These are phyloP conservation scores for Clonostachys byssicola DNA, from an alignment of 2,329 filamentous ascomycete genomes.

Conservation along the genomic window DNA sequence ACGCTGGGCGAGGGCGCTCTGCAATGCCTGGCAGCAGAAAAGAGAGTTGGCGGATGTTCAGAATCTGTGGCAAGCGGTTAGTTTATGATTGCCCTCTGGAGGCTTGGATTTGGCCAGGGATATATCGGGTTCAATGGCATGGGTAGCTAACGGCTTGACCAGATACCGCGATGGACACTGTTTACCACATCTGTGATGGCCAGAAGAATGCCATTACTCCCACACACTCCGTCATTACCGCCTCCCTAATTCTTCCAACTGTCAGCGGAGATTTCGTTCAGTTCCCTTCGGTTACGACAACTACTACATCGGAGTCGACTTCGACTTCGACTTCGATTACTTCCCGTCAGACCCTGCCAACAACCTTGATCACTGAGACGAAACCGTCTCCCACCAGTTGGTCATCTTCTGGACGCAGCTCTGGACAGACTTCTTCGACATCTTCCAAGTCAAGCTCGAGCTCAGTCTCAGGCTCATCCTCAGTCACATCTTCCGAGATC, in stretches of 20 bases:
- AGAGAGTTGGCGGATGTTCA: constrained; percentile 44
- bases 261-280: constrained; percentile 17
- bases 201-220: constrained; percentile 45
- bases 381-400: too few species aligned
- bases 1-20: constrained; percentile 70
- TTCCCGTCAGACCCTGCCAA: neutral
- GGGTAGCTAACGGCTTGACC: neutral
- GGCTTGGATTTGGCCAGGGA: neutral
- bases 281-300: constrained; percentile 15
- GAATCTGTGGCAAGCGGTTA: constrained; percentile 31
- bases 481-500: too few species aligned
- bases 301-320: constrained; percentile 1
- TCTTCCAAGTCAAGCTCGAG: too few species aligned
- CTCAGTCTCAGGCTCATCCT: too few species aligned
- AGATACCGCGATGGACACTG: constrained; percentile 30
- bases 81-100: constrained; percentile 5
- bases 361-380: constrained; percentile 1
- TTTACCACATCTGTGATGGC: constrained; percentile 55
- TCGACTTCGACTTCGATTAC: too few species aligned
- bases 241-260: constrained; percentile 41
- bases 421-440: too few species aligned
- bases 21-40: constrained; percentile 59
- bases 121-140: neutral
- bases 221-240: constrained; percentile 54
- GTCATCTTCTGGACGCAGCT: too few species aligned